These are phyloP conservation scores for Xylaria sp. DNA, from an alignment of 2,329 filamentous ascomycete species.

Conservation along the genomic window DNA sequence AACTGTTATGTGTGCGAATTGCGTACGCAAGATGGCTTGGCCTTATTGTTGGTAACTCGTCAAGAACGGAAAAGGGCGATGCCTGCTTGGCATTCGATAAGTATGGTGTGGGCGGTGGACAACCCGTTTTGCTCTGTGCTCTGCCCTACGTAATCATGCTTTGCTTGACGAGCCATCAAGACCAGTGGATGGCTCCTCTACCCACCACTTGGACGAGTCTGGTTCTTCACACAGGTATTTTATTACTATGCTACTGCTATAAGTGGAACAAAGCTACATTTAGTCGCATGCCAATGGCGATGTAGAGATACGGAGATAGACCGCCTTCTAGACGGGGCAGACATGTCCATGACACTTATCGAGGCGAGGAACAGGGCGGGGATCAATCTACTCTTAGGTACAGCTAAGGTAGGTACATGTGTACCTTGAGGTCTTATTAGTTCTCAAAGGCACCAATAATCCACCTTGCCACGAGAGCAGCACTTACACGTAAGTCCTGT, in stretches of 20 bases:
- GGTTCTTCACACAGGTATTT: background rate
- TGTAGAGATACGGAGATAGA: background rate
- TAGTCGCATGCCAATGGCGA: background rate
- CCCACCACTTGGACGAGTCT: background rate
- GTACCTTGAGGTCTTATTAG: no score
- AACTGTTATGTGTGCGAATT: conserved; percentile 7
- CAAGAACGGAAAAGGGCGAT: conserved; percentile 40
- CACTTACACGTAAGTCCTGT: conserved; percentile 18
- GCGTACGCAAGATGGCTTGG: conserved; percentile 42
- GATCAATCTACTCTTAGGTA: no score
- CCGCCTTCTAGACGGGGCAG: background rate
- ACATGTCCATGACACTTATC: no score
- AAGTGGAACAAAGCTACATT: background rate
- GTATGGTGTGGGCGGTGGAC: conserved; percentile 20
- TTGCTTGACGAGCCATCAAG: conserved; percentile 17
- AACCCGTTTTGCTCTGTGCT: conserved; percentile 35
- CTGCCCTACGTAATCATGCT: conserved; percentile 34
- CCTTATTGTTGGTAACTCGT: conserved; percentile 25
- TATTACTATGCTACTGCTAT: background rate
- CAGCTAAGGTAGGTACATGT: no score
- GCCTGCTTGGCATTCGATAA: conserved; percentile 46
- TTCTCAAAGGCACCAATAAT: background rate
- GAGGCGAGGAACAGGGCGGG: no score
- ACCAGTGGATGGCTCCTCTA: conserved; percentile 27
- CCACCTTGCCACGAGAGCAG: conserved; percentile 11